Conservation (phyloP, 495 filamentous ascomycete genomes). For the Neurospora sublineolata region DNA sequence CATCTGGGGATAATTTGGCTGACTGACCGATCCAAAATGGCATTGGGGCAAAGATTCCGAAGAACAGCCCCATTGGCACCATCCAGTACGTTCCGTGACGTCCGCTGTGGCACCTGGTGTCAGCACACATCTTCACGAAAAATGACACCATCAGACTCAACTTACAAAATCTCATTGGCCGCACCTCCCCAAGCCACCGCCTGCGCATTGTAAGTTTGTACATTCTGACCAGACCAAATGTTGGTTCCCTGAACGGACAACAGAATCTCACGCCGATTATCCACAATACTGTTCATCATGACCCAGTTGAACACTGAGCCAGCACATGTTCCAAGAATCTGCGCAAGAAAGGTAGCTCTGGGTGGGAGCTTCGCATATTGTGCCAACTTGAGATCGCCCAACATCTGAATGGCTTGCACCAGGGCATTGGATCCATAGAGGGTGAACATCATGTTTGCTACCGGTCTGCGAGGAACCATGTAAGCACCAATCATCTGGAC, state of each 20-base stretch:
- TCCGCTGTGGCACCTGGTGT: not conserved
- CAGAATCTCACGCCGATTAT: constrained; percentile 19
- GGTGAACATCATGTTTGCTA: constrained; percentile 28
- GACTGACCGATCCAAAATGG: constrained; percentile 32
- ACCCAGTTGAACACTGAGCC: constrained; percentile 27
- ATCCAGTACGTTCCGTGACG: constrained; percentile 3
- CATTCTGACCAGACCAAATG: constrained; percentile 21
- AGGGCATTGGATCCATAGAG: constrained; percentile 18
- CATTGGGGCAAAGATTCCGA: constrained; percentile 1
- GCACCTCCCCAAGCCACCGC: constrained; percentile 23
- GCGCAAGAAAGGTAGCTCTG: constrained; percentile 21
- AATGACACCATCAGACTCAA: not conserved
- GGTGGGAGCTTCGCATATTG: constrained; percentile 35
- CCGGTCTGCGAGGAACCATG: constrained; percentile 16
- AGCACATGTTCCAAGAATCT: constrained; percentile 25
- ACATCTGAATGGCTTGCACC: constrained; percentile 16
- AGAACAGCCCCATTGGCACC: not conserved
- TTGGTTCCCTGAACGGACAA: constrained; percentile 26
- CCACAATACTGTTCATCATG: constrained; percentile 25
- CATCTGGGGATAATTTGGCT: constrained; percentile 21
- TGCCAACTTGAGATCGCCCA: constrained; percentile 29
- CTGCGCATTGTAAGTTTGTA: constrained; percentile 26
- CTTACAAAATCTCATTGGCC: constrained; percentile 13
- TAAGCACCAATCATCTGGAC: constrained; percentile 22
- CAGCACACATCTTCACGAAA: not conserved